phyloP scores from a whole-genome alignment of 306 rosid genomes.

The Fragaria ananassa region DNA sequence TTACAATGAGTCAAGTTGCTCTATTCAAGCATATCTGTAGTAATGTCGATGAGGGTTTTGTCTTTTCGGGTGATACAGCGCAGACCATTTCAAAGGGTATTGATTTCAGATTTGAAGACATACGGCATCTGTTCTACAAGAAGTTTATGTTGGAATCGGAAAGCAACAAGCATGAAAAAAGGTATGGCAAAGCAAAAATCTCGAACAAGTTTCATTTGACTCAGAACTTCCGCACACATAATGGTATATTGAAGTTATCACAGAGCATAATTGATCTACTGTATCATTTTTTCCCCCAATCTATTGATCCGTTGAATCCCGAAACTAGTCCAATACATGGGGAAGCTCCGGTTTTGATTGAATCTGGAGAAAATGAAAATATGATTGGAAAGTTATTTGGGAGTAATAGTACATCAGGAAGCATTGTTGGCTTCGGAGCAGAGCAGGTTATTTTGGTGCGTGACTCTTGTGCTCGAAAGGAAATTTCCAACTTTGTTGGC shows the following conservation, averaged over 20 bases:
- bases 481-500: conserved; percentile 40
- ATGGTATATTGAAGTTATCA: conserved; percentile 55
- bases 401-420: conserved; percentile 31
- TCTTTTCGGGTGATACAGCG: conserved; percentile 76
- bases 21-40: conserved; percentile 59
- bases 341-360: conserved; percentile 57
- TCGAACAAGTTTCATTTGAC: conserved; percentile 46
- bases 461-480: conserved; percentile 46
- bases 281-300: conserved; percentile 57
- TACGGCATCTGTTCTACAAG: conserved; percentile 53
- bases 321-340: conserved; percentile 63
- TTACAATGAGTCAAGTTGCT: conserved; percentile 66
- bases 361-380: conserved; percentile 38
- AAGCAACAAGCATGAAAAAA: conserved; percentile 7
- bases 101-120: conserved; percentile 67
- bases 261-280: conserved; percentile 64
- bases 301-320: conserved; percentile 53
- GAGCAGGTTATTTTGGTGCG: conserved; percentile 80
- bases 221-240: conserved; percentile 70
- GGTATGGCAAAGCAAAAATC: conserved; percentile 35
- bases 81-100: conserved; percentile 76
- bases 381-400: conserved; percentile 49
- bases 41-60: conserved; percentile 75
- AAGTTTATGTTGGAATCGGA: conserved; percentile 44
- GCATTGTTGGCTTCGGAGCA: conserved; percentile 64